These are phyloP conservation scores for Fagopyrum homotropicum DNA, from an alignment of 148 eudicot species.

Conservation along the genomic window DNA sequence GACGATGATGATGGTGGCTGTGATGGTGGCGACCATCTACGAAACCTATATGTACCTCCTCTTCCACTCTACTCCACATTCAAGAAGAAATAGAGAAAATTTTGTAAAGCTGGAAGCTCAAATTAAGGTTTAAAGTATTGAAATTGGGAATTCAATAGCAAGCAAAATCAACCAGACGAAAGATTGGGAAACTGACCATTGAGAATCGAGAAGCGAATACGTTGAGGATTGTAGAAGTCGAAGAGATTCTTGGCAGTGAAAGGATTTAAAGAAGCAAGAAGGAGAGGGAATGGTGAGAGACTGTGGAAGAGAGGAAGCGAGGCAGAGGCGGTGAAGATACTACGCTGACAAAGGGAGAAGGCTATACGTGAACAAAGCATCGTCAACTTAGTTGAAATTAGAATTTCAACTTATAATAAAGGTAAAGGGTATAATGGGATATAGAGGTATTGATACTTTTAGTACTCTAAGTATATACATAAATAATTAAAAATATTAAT, in stretches of 20 bases:
- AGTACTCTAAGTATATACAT: too few relatives aligned
- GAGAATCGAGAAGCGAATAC: background rate
- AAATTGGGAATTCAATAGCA: background rate
- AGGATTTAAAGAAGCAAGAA: background rate
- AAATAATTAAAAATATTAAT: too few relatives aligned
- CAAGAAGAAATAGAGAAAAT: background rate
- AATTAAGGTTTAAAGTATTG: background rate
- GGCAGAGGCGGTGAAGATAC: too few relatives aligned
- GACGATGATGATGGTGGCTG: slow-evolving; percentile 12
- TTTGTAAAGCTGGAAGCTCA: background rate
- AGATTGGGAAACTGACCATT: background rate
- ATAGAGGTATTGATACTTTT: too few relatives aligned
- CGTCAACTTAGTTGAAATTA: too few relatives aligned
- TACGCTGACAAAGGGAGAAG: too few relatives aligned
- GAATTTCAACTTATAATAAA: too few relatives aligned
- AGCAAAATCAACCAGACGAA: too few relatives aligned
- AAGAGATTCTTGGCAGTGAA: background rate
- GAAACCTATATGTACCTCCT: slow-evolving; percentile 48
- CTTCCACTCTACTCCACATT: slow-evolving; percentile 36
- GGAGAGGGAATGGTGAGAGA: too few relatives aligned
- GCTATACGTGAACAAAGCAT: too few relatives aligned
- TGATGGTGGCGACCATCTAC: slow-evolving; percentile 36
- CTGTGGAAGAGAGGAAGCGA: too few relatives aligned
- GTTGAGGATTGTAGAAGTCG: background rate
- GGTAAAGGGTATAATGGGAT: too few relatives aligned